These are phyloP conservation scores for Penicillium desertorum DNA, from an alignment of 495 filamentous ascomycete species.

Conservation along the genomic window DNA sequence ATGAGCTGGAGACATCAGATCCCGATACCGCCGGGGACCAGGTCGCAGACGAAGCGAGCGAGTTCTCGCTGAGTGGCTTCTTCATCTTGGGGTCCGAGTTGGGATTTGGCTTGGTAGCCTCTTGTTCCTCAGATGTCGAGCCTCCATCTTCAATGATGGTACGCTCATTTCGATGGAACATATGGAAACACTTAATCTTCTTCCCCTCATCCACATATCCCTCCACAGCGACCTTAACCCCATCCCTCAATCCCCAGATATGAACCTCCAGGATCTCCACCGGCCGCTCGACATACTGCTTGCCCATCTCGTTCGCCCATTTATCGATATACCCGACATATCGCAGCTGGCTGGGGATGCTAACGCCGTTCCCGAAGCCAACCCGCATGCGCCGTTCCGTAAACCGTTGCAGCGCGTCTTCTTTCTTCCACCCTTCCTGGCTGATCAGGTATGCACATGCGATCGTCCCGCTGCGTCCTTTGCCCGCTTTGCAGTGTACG, in stretches of 20 bases:
- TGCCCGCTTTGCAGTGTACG: slow-evolving; percentile 96
- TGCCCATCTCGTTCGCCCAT: slow-evolving; percentile 70
- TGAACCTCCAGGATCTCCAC: slow-evolving; percentile 88
- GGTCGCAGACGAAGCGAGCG: slow-evolving; percentile 11
- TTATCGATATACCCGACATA: slow-evolving; percentile 89
- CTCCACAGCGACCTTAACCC: slow-evolving; percentile 83
- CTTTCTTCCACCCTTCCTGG: slow-evolving; percentile 79
- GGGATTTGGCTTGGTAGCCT: slow-evolving; percentile 3
- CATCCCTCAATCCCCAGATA: slow-evolving; percentile 83
- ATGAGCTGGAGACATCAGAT: slow-evolving; percentile 19
- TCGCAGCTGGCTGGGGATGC: slow-evolving; percentile 85
- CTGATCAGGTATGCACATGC: slow-evolving; percentile 85
- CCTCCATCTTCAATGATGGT: slow-evolving; percentile 60
- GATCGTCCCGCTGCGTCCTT: slow-evolving; percentile 89
- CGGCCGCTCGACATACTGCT: slow-evolving; percentile 77
- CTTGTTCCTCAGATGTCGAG: slow-evolving; percentile 7
- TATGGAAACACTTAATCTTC: slow-evolving; percentile 79
- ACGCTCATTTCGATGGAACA: slow-evolving; percentile 71
- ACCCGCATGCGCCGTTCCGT: slow-evolving; percentile 86
- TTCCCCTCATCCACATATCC: slow-evolving; percentile 85
- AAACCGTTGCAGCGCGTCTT: slow-evolving; percentile 78
- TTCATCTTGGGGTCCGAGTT: not conserved
- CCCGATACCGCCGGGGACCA: slow-evolving; percentile 11
- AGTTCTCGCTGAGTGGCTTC: slow-evolving; percentile 5
- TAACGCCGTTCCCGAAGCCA: slow-evolving; percentile 86